Conservation (phyloP, 2,329 filamentous ascomycete genomes). For the Pestalotiopsis sp. region DNA sequence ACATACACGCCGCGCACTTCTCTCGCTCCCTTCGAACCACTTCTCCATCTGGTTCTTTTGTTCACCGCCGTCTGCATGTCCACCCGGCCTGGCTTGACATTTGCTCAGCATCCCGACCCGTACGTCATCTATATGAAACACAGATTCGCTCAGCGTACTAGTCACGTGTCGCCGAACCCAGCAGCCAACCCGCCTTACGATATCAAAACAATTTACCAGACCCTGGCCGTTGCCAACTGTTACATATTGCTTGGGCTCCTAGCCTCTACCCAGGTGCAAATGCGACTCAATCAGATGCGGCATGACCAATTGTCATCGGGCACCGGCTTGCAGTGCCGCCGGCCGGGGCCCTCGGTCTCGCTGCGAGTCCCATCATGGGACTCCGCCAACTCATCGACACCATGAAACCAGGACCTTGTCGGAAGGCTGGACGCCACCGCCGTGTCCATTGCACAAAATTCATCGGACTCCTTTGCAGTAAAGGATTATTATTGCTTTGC, state of each 20-base stretch:
- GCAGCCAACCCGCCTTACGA: background rate
- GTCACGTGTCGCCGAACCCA: background rate
- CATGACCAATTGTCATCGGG: background rate
- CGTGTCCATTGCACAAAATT: background rate
- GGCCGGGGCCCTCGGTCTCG: background rate
- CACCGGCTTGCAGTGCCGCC: background rate
- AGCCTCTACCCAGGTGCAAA: background rate
- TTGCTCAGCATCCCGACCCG: background rate
- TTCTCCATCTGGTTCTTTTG: background rate
- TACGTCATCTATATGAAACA: slow-evolving; percentile 9
- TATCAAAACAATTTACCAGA: background rate
- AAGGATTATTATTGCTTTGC: background rate
- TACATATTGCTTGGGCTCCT: background rate
- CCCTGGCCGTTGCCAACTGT: background rate
- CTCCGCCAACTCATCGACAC: background rate
- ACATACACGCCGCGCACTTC: background rate
- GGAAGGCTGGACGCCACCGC: background rate
- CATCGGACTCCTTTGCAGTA: background rate
- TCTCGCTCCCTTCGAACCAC: background rate
- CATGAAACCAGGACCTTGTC: background rate
- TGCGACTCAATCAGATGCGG: background rate
- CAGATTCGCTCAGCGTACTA: background rate
- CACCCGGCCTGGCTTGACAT: background rate
- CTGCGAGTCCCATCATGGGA: background rate
- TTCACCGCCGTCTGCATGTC: slow-evolving; percentile 1